A percentile compares a stretch with the other conserved stretches of the same genome.
Evolutionary conservation across 129 eudicot species (phyloP).

Genomic region (Helichrysum umbraculigerum): DNA sequence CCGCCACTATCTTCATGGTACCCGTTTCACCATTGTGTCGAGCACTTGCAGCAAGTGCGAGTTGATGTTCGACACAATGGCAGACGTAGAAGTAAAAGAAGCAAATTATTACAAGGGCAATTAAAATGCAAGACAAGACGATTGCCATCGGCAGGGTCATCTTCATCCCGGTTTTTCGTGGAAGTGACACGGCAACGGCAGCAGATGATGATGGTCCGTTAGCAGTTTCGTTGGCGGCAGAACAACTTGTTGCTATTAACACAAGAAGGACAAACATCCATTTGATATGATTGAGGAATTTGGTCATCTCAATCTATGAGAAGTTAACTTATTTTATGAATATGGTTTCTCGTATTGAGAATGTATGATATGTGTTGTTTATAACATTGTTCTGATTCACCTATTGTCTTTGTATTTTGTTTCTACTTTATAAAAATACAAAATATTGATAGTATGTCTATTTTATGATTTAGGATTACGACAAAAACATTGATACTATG

Average conservation of each 20-base stretch:
- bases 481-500: no score
- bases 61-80: slow-evolving; percentile 21
- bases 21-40: background rate
- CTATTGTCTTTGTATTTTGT: background rate
- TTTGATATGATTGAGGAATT: slow-evolving; percentile 1
- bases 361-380: slow-evolving; percentile 1
- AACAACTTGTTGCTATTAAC: background rate
- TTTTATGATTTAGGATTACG: background rate
- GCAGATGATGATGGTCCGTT: slow-evolving; percentile 14
- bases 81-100: slow-evolving; percentile 34
- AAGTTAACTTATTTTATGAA: slow-evolving; percentile 15
- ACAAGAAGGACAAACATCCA: slow-evolving; percentile 10
- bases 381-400: slow-evolving; percentile 2
- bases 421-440: no score
- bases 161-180: background rate
- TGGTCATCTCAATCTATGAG: background rate
- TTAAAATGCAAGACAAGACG: slow-evolving; percentile 10
- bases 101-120: slow-evolving; percentile 13
- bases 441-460: background rate
- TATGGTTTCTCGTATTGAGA: background rate
- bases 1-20: background rate
- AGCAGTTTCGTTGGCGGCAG: background rate
- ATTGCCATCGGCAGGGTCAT: background rate
- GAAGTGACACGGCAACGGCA: background rate
- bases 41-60: slow-evolving; percentile 3